Percentiles rank a stretch among this genome's conserved stretches.
Evolutionary conservation across 2,329 filamentous ascomycete genomes (phyloP).

Genomic region (Simplicillium aogashimaense): DNA sequence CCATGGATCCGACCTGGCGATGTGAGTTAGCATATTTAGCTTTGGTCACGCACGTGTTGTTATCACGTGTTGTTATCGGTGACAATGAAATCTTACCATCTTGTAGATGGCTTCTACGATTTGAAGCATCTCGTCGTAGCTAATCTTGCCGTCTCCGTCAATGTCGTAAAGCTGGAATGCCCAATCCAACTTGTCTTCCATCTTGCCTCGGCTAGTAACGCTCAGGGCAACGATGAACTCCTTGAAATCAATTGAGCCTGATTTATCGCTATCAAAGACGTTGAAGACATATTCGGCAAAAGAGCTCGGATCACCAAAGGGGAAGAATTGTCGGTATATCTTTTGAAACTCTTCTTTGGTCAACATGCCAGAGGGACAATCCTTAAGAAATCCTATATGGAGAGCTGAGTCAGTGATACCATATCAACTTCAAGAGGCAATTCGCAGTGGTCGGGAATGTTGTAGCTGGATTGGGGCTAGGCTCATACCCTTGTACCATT

Average conservation of each 20-base stretch:
- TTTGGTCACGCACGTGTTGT: neutral
- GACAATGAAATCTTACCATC: conserved; percentile 56
- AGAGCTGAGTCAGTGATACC: neutral
- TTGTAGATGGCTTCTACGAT: conserved; percentile 99
- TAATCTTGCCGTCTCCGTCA: conserved; percentile 97
- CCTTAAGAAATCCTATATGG: conserved; percentile 83
- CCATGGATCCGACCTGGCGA: conserved; percentile 87
- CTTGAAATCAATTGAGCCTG: conserved; percentile 97
- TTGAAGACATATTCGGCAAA: conserved; percentile 99
- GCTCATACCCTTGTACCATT: conserved; percentile 95
- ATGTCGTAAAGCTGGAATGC: conserved; percentile 99
- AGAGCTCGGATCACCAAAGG: conserved; percentile 91
- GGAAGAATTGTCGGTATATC: conserved; percentile 99
- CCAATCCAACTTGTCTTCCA: conserved; percentile 99
- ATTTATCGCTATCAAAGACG: conserved; percentile 96
- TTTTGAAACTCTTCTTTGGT: conserved; percentile 99
- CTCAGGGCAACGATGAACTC: conserved; percentile 98
- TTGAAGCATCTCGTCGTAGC: conserved; percentile 96
- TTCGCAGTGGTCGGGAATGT: neutral
- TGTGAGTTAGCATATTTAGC: neutral
- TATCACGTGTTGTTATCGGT: neutral
- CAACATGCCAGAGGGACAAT: conserved; percentile 93
- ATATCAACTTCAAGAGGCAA: neutral
- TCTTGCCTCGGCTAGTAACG: conserved; percentile 93
- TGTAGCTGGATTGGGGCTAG: too few species aligned